Base-by-base conservation (phyloP, 1,284 basidiomycete genomes). In the Moesziomyces antarcticus region DNA sequence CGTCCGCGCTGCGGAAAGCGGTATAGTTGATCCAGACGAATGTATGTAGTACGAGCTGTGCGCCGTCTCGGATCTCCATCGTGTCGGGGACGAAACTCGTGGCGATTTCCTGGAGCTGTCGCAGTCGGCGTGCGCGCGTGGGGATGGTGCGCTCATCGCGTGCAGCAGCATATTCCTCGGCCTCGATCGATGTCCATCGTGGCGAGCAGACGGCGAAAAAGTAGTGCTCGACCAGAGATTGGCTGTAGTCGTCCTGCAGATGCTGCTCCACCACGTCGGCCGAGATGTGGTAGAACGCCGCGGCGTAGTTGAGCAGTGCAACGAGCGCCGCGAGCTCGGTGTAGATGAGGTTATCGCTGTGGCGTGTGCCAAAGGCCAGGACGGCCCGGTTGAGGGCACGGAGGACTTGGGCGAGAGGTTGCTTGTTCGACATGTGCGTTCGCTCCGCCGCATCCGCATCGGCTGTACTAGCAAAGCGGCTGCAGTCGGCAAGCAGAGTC, bases 1-100 rank as follows among this genome's bases (percentile, higher is more conserved):
- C 18, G 1, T 54, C 50, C 25, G 13, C 14, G 4, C 50, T 50
- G 25, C 37, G 24, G n/a, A 20, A 54, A 8, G 62, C 61, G 1
- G 57, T 65, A 13, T 71, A 45, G 50, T 52, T 50, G 61, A 71
- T 65, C 68, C 68, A 71, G 5, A 50, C 42, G 13, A 71, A 60
- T 2, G 61, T 65, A 43, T 61, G 64, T n/a, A 65, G 22, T 14
- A 71, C 47, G 30, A 48, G 45, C 47, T 71, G 68, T 5, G 53
- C 50, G 8, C 61, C 61, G 20, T 71, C 57, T n/a, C 62, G 42
- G 9, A 71, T 33, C 21, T 71, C 68, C 14, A 45, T 47, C 24
- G 43, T 43, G 13, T 71, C 61, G 2, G 68, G 67, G 5, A 56
- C 37, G 25, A 52, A 42, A 3, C 22, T 42, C 20, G 5, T 9